Evolutionary conservation across 1,284 basidiomycete species (phyloP), one percentile per base, ranked within the genome.

Genomic region (Lentinula novae-zelandiae): DNA sequence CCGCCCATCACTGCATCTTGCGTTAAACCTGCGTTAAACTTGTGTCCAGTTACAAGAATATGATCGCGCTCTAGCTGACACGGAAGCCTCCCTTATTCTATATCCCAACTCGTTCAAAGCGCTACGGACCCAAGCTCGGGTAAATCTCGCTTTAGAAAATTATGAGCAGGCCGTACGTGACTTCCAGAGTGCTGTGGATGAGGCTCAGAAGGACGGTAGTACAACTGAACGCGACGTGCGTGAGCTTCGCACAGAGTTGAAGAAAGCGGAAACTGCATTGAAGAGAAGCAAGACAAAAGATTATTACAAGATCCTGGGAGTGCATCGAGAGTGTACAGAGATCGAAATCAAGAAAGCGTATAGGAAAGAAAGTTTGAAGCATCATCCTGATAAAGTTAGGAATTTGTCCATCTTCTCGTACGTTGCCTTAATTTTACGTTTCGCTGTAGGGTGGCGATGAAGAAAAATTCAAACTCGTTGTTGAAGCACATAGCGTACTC

Each of bases 281-380:
- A 93, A 93, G 79, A 76, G 87, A 65, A 91, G 89, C 73, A 93
- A 93, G 77, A 87, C 88, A 55, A 93, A 93, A 73, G 92, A 93
- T 67, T 91, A 92, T 69, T 92, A 91, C 73, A 92, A 89, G 75
- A 89, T 90, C 67, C 76, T 91, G 20, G 87, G 82, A 38, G 70
- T 92, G 33, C 39, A 77, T 27, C 73, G 83, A 60, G 86, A 87
- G 34, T 87, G 85, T 65, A 77, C 75, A 0, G 88, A 90, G 39
- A 60, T 70, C 1, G 92, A 93, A 39, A 86, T 94, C 68, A 92
- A 92, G 78, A 93, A 92, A 72, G 90, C 78, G 51, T 93, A 92
- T 69, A 78, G 89, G 62, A 78, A 83, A 63, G 88, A 92, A 74
- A 88, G 85, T 69, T 74, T 93, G 69, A 89, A 87, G 66, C 90